A percentile compares a stretch with the other conserved stretches of the same genome.
Conservation (phyloP, 75 land plant genomes). For the Selaginella tamariscina region DNA sequence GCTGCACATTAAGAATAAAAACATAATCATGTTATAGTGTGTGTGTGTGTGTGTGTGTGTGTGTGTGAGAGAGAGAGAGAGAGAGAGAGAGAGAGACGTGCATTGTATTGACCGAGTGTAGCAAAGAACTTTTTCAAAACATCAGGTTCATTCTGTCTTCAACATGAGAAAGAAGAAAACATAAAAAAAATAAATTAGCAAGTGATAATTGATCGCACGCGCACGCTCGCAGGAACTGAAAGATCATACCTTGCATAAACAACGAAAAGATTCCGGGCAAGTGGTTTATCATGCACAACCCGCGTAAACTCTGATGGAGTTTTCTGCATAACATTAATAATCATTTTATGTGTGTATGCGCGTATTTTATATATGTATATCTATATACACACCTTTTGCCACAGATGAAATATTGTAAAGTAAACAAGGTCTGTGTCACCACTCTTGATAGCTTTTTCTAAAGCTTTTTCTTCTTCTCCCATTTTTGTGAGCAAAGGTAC, state of each 20-base stretch:
- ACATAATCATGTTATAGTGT: too few species aligned
- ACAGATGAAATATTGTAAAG: conserved; percentile 83
- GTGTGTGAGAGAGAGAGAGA: too few species aligned
- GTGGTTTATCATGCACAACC: conserved; percentile 59
- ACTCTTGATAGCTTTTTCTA: conserved; percentile 85
- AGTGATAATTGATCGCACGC: conserved; percentile 2
- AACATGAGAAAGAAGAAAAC: conserved; percentile 12
- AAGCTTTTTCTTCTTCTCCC: conserved; percentile 88
- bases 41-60: too few species aligned
- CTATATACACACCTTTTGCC: conserved; percentile 54
- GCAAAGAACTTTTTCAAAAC: conserved; percentile 73
- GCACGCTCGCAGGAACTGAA: not conserved
- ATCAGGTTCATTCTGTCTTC: conserved; percentile 73
- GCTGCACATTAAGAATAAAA: not conserved
- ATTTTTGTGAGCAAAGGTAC: conserved; percentile 86
- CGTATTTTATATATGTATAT: not conserved
- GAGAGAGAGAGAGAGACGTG: conserved; percentile 19
- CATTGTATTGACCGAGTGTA: conserved; percentile 69
- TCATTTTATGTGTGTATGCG: not conserved
- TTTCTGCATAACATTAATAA: conserved; percentile 48
- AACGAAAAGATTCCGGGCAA: conserved; percentile 85
- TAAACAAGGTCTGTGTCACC: conserved; percentile 97
- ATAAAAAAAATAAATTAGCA: conserved; percentile 12
- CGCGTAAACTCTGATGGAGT: conserved; percentile 61
- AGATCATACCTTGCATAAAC: conserved; percentile 59